These are phyloP conservation scores for Sclerotinia spermophila DNA, from an alignment of 2,329 filamentous ascomycete genomes.

Conservation along the genomic window DNA sequence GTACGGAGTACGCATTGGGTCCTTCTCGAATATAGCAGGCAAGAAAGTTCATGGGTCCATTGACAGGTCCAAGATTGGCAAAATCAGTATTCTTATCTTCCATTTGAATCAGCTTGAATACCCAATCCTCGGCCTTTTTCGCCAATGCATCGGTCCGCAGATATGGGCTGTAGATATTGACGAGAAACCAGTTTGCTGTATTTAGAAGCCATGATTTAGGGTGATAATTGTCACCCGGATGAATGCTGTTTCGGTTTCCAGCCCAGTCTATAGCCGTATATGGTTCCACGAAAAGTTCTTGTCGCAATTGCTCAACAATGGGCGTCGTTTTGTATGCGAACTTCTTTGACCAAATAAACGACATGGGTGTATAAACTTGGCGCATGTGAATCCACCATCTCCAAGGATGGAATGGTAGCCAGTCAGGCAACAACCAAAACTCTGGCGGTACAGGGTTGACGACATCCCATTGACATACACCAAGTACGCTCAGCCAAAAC, in stretches of 20 bases:
- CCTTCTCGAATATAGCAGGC: constrained; percentile 83
- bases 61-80: constrained; percentile 83
- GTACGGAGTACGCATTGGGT: constrained; percentile 66
- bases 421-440: constrained; percentile 88
- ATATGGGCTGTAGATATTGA: constrained; percentile 76
- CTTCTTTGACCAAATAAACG: constrained; percentile 78
- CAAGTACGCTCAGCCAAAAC: constrained; percentile 85
- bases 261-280: constrained; percentile 76
- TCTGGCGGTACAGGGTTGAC: constrained; percentile 94
- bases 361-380: constrained; percentile 93
- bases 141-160: constrained; percentile 64
- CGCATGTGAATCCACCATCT: constrained; percentile 98
- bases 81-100: constrained; percentile 93
- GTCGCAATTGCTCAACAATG: constrained; percentile 65
- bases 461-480: constrained; percentile 81
- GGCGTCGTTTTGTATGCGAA: constrained; percentile 76
- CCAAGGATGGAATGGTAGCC: constrained; percentile 87
- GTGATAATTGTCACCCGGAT: constrained; percentile 80
- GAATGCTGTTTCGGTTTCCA: constrained; percentile 77
- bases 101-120: constrained; percentile 77
- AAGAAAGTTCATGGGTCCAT: constrained; percentile 84
- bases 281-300: constrained; percentile 79
- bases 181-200: constrained; percentile 71
- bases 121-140: constrained; percentile 73
- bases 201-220: constrained; percentile 86